Conservation (phyloP, 257 asterid genomes). For the Solanum paucissectum region DNA sequence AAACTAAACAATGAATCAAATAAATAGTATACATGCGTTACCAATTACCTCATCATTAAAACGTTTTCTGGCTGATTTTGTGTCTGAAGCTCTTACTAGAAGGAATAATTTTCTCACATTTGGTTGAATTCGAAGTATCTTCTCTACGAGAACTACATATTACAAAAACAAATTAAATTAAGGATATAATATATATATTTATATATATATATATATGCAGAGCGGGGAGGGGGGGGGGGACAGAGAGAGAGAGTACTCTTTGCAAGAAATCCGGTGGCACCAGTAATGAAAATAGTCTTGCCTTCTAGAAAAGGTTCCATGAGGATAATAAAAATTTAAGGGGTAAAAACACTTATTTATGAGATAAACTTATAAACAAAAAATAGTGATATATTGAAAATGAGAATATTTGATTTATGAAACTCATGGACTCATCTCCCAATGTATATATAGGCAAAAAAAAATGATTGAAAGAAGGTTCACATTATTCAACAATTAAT, state of each 20-base stretch:
- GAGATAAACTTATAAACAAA: neutral
- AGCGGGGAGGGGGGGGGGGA: neutral
- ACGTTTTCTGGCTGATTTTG: neutral
- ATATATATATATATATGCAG: no score
- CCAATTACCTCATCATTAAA: conserved; percentile 6
- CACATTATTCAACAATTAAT: neutral
- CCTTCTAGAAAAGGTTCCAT: conserved; percentile 42
- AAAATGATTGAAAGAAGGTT: neutral
- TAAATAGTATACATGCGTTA: neutral
- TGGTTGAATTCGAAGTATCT: conserved; percentile 13
- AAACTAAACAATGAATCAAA: neutral
- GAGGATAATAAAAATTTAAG: neutral
- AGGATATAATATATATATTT: neutral
- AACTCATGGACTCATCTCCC: neutral
- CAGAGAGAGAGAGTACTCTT: conserved; percentile 12
- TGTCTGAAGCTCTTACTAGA: conserved; percentile 1
- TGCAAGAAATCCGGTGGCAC: conserved; percentile 51
- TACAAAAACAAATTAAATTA: neutral
- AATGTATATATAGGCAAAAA: neutral
- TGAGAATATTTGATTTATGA: neutral
- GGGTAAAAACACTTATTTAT: neutral
- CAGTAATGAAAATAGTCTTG: conserved; percentile 48
- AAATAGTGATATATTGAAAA: neutral
- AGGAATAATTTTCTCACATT: conserved; percentile 8
- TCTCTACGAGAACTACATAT: conserved; percentile 8